phyloP scores from a whole-genome alignment of 371 early-diverging fungal genomes.

The Actinomortierella ambigua region DNA sequence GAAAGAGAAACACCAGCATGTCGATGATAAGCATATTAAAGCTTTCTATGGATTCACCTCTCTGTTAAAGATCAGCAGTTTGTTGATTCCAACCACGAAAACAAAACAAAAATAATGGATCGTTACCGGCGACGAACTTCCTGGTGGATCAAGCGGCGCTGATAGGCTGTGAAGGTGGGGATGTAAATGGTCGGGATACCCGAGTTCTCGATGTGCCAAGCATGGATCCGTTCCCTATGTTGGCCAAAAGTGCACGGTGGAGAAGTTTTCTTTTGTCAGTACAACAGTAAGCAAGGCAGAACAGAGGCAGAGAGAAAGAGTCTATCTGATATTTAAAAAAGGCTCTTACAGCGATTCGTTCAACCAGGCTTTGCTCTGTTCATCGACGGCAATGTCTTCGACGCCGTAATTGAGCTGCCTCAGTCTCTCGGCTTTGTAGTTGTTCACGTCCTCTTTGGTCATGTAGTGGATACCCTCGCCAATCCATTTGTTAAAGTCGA shows the following conservation, averaged over 20 bases:
- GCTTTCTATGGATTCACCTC: neutral
- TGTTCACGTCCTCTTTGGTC: slow-evolving; percentile 67
- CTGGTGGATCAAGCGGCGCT: slow-evolving; percentile 70
- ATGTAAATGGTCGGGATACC: slow-evolving; percentile 55
- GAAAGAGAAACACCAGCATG: too few relatives aligned
- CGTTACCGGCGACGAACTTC: slow-evolving; percentile 63
- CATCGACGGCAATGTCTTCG: slow-evolving; percentile 67
- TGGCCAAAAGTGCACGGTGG: too few relatives aligned
- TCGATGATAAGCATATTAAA: too few relatives aligned
- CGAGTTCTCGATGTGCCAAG: slow-evolving; percentile 50
- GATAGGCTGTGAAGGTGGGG: slow-evolving; percentile 57
- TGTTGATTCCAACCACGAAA: neutral
- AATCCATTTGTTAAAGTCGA: slow-evolving; percentile 85
- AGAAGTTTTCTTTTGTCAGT: neutral
- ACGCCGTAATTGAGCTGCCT: slow-evolving; percentile 55
- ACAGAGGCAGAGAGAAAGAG: too few relatives aligned
- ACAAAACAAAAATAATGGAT: neutral
- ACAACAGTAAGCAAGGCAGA: neutral
- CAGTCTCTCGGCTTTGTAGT: slow-evolving; percentile 50
- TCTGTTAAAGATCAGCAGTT: neutral
- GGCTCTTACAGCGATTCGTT: slow-evolving; percentile 49
- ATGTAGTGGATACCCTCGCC: slow-evolving; percentile 68
- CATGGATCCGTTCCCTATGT: slow-evolving; percentile 50
- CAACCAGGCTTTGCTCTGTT: slow-evolving; percentile 60
- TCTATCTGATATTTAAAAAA: too few relatives aligned